Percentiles rank a stretch among this genome's conserved stretches.
Conservation (phyloP, 768 basidiomycete species). For the Lepiota brunneoincarnata region DNA sequence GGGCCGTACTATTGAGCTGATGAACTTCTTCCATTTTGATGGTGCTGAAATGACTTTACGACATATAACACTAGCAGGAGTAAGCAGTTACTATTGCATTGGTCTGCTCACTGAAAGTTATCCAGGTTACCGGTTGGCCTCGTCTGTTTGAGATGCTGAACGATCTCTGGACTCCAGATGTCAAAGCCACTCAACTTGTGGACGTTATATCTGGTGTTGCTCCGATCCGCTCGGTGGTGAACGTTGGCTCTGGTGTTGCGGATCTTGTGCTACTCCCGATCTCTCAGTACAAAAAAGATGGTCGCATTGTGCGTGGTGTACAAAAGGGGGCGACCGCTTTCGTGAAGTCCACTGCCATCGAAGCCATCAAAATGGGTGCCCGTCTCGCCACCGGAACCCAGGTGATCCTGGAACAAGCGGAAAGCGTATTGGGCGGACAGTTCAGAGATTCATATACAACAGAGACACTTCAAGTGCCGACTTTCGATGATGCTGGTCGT, state of each 20-base stretch:
- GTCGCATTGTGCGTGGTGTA: slow-evolving; percentile 85
- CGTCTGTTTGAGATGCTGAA: slow-evolving; percentile 89
- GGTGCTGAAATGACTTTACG: slow-evolving; percentile 97
- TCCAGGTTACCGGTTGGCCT: slow-evolving; percentile 89
- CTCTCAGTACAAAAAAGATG: slow-evolving; percentile 96
- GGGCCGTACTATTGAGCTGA: slow-evolving; percentile 91
- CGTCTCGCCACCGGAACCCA: slow-evolving; percentile 95
- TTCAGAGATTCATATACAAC: slow-evolving; percentile 64
- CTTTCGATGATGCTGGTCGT: slow-evolving; percentile 29
- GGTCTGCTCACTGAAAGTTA: slow-evolving; percentile 8
- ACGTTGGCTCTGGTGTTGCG: slow-evolving; percentile 95
- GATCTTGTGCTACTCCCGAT: slow-evolving; percentile 95
- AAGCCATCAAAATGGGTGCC: slow-evolving; percentile 93
- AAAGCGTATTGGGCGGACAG: slow-evolving; percentile 82
- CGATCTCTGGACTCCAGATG: slow-evolving; percentile 98
- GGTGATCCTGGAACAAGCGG: slow-evolving; percentile 94
- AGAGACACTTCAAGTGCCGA: slow-evolving; percentile 57
- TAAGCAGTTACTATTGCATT: slow-evolving; percentile 37
- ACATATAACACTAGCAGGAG: slow-evolving; percentile 88
- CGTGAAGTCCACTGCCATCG: slow-evolving; percentile 90
- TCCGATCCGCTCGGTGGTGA: slow-evolving; percentile 94
- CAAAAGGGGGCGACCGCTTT: slow-evolving; percentile 94
- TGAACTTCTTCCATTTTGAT: slow-evolving; percentile 99
- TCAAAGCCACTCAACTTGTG: slow-evolving; percentile 96
- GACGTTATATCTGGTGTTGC: slow-evolving; percentile 97